Evolutionary conservation across 441 rosid species (phyloP).

Genomic region (Eutrema salsugineum): DNA sequence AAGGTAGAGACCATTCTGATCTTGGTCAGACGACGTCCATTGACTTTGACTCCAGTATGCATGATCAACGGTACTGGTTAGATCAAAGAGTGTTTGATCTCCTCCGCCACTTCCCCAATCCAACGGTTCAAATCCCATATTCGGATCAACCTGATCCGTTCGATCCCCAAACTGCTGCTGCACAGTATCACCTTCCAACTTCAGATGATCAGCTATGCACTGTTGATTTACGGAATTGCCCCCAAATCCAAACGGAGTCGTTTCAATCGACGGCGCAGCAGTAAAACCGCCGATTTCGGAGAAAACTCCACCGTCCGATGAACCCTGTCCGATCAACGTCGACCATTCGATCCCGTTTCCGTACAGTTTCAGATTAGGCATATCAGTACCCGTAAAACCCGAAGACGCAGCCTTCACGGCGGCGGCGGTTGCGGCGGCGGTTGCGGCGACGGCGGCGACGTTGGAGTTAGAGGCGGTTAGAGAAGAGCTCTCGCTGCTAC

Average conservation of each 20-base stretch:
- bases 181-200: conserved; percentile 29
- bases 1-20: conserved; percentile 56
- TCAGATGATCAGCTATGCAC: conserved; percentile 27
- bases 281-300: conserved; percentile 72
- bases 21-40: conserved; percentile 58
- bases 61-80: conserved; percentile 59
- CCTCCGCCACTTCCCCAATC: conserved; percentile 69
- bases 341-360: conserved; percentile 43
- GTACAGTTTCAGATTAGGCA: conserved; percentile 32
- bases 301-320: conserved; percentile 56
- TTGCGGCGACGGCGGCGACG: neutral
- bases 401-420: conserved; percentile 47
- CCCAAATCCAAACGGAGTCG: conserved; percentile 46
- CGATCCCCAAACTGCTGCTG: conserved; percentile 40
- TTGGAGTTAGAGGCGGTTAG: conserved; percentile 57
- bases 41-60: conserved; percentile 79
- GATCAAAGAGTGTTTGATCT: conserved; percentile 62
- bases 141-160: conserved; percentile 41
- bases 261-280: conserved; percentile 38
- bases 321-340: conserved; percentile 49
- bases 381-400: conserved; percentile 33
- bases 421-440: neutral
- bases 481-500: conserved; percentile 86
- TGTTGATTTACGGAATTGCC: conserved; percentile 30
- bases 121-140: conserved; percentile 58